These are phyloP conservation scores for Cyberlindnera samutprakarnensis DNA, from an alignment of 805 yeast species.

Conservation along the genomic window DNA sequence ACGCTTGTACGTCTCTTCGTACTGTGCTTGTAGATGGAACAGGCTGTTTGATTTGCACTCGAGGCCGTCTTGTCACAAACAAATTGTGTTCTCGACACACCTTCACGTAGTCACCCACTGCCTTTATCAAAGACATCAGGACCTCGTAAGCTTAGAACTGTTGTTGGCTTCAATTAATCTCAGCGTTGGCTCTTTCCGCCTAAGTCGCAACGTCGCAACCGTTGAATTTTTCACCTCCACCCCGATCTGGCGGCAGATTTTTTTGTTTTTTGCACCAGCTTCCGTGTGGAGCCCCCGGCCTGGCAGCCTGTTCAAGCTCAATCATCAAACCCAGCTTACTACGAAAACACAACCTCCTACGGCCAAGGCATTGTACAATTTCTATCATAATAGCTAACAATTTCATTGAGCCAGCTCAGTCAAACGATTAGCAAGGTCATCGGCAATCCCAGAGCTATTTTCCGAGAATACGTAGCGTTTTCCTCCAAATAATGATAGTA, in stretches of 20 bases:
- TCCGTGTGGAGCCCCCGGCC: too few relatives aligned
- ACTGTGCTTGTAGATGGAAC: not conserved
- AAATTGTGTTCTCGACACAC: slow-evolving; percentile 1
- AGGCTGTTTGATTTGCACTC: not conserved
- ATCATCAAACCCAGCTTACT: too few relatives aligned
- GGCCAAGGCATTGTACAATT: too few relatives aligned
- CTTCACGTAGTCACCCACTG: not conserved
- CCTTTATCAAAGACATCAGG: not conserved
- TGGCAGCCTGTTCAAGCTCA: too few relatives aligned
- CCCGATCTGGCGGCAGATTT: too few relatives aligned
- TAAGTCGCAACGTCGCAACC: too few relatives aligned
- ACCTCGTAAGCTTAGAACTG: too few relatives aligned
- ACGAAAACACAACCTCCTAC: too few relatives aligned
- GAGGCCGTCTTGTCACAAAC: not conserved
- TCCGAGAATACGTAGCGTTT: slow-evolving; percentile 38
- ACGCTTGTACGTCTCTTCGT: not conserved
- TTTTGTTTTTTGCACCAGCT: too few relatives aligned
- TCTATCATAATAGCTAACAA: too few relatives aligned
- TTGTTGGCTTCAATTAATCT: too few relatives aligned
- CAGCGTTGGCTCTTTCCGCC: too few relatives aligned
- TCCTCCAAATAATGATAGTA: slow-evolving; percentile 60
- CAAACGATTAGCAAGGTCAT: slow-evolving; percentile 20
- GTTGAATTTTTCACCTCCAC: slow-evolving; percentile 1
- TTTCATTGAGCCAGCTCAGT: slow-evolving; percentile 10
- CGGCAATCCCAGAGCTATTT: slow-evolving; percentile 25